Conservation (phyloP, 257 asterid genomes). For the Lavandula angustifolia region DNA sequence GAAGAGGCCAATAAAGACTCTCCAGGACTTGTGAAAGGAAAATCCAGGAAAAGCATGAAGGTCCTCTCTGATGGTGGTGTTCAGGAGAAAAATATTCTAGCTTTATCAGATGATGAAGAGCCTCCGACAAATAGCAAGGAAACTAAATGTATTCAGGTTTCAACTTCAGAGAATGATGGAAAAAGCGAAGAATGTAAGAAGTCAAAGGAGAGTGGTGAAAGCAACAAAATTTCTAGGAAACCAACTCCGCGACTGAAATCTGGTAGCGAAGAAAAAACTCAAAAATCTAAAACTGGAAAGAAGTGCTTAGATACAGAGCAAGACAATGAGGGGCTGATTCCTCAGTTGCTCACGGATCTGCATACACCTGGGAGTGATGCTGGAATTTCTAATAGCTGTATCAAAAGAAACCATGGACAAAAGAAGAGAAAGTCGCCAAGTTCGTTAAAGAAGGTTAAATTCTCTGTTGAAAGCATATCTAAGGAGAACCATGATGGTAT, state of each 20-base stretch:
- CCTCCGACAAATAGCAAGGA: conserved; percentile 27
- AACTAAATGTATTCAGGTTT: conserved; percentile 22
- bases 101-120: conserved; percentile 36
- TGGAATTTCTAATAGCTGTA: conserved; percentile 33
- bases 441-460: conserved; percentile 48
- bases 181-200: conserved; percentile 31
- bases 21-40: conserved; percentile 29
- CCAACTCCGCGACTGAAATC: conserved; percentile 25
- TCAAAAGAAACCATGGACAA: conserved; percentile 28
- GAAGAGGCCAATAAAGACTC: conserved; percentile 30
- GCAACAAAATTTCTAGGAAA: conserved; percentile 27
- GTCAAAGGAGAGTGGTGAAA: conserved; percentile 31
- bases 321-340: conserved; percentile 25
- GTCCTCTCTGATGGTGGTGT: conserved; percentile 31
- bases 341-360: conserved; percentile 35
- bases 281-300: conserved; percentile 33
- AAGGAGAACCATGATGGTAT: conserved; percentile 27
- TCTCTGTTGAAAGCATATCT: conserved; percentile 40
- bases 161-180: conserved; percentile 39
- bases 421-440: conserved; percentile 27
- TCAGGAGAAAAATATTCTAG: conserved; percentile 25
- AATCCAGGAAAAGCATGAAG: conserved; percentile 32
- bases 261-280: conserved; percentile 27
- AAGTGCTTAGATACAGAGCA: conserved; percentile 34
- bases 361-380: conserved; percentile 30